Evolutionary conservation across 768 basidiomycete species (phyloP).

Genomic region (Crepidotus variabilis): DNA sequence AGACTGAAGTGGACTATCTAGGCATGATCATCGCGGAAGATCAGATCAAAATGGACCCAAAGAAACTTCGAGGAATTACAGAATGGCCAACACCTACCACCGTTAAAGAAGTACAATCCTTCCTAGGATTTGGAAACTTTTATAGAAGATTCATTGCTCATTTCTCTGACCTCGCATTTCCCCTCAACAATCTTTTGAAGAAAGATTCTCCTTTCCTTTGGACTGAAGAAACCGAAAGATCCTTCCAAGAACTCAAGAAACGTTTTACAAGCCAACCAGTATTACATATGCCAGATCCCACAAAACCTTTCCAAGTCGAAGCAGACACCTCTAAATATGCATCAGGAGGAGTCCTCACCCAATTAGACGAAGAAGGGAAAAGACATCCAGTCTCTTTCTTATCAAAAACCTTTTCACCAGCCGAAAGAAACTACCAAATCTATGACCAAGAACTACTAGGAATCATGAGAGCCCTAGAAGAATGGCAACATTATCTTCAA

Average conservation of each 20-base stretch:
- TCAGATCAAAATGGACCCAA: conserved; percentile 30
- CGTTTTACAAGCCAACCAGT: conserved; percentile 21
- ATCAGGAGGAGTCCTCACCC: conserved; percentile 27
- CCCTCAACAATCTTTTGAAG: conserved; percentile 21
- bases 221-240: conserved; percentile 13
- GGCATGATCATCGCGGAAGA: conserved; percentile 23
- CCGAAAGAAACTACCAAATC: conserved; percentile 40
- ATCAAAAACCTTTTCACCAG: conserved; percentile 23
- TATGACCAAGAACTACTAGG: conserved; percentile 47
- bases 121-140: conserved; percentile 41
- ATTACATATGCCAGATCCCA: conserved; percentile 15
- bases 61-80: conserved; percentile 30
- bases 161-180: conserved; percentile 24
- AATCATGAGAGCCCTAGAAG: conserved; percentile 30
- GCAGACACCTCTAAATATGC: conserved; percentile 28
- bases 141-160: conserved; percentile 29
- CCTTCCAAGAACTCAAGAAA: conserved; percentile 27
- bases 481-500: conserved; percentile 23
- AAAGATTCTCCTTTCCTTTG: conserved; percentile 26
- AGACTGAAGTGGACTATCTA: conserved; percentile 24
- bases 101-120: conserved; percentile 29
- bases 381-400: conserved; percentile 35
- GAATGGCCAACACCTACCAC: conserved; percentile 33
- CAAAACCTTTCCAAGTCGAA: conserved; percentile 22
- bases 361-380: conserved; percentile 19